Base-by-base conservation (phyloP, 805 yeast species). In the Monosporozyma servazzii region DNA sequence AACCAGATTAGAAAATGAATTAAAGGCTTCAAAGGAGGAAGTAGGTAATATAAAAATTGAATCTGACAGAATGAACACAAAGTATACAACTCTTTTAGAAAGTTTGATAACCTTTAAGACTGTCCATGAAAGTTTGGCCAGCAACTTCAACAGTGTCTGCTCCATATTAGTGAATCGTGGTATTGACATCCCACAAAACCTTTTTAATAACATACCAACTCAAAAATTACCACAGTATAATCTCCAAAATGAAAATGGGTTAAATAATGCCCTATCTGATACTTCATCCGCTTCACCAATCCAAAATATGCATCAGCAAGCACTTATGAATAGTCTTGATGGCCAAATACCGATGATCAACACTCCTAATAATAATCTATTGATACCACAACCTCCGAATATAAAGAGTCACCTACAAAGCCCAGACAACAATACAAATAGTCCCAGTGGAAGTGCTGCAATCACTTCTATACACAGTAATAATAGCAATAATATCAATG, bases 11-110 rank as follows among this genome's bases (percentile, higher is more conserved):
- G 61, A 64, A 40, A 59, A 60, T 49, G 64, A 64, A 33, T 48
- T 66, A 30, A 58, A 55, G 3, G 18, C 53, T 6, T 51, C 58
- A 15, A 63, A 57, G 29, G 61, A 59, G 37, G 66, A 64, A 43
- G 55, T 56, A 20, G 55, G 55, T 29, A 58, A 58, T 17, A 51
- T 60, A 2, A 65, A 63, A 49, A 52, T 59, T 2, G 79, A 75
- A 20, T 51, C 75, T 11, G 72, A 71, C 41, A 58, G 70, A 4
- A 61, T 82, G 55, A 74, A 77, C 45, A 73, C 76, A 20, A 82
- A 82, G 62, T 84, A 83, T 59, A 80, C 82, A 55, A 78, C 84
- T 1, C 72, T 85, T 17, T 71, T 85, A 41, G 86, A 83, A 49
- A 76, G 81, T 53, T 66, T 84, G 47, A 73, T 84, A 11, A 71